A percentile compares a stretch with the other conserved stretches of the same genome.
These are phyloP conservation scores for Tremellales sp. DNA, from an alignment of 1,284 basidiomycete species.

Conservation along the genomic window DNA sequence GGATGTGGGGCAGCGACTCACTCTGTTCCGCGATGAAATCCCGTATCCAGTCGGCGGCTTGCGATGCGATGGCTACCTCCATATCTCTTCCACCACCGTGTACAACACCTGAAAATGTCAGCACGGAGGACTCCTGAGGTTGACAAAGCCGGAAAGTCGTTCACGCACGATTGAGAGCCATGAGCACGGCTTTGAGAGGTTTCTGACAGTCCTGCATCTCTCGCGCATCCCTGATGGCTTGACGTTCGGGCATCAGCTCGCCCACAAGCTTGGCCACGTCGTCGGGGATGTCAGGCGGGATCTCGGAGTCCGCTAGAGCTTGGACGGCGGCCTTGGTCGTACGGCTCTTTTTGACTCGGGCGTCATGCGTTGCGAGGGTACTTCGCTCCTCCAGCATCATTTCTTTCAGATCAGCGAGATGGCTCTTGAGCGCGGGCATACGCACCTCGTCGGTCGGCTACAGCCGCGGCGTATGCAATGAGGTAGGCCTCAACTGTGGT, in stretches of 20 bases:
- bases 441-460: constrained; percentile 43
- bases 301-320: constrained; percentile 15
- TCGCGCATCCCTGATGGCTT: constrained; percentile 35
- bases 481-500: constrained; percentile 39
- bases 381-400: constrained; percentile 41
- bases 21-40: constrained; percentile 23
- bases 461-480: constrained; percentile 38
- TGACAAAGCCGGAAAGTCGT: not conserved
- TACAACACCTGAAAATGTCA: constrained; percentile 8
- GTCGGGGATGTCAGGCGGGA: constrained; percentile 12
- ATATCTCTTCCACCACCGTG: constrained; percentile 16
- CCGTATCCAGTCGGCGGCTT: constrained; percentile 12
- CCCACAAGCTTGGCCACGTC: constrained; percentile 27
- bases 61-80: constrained; percentile 23
- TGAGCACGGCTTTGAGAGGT: constrained; percentile 37
- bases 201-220: constrained; percentile 29
- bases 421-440: constrained; percentile 1
- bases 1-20: constrained; percentile 5
- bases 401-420: constrained; percentile 20
- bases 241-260: constrained; percentile 32
- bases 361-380: constrained; percentile 28
- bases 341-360: constrained; percentile 30
- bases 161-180: constrained; percentile 36
- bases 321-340: constrained; percentile 27
- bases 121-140: not conserved